Evolutionary conservation across 371 early-diverging fungal species (phyloP), one percentile per base, ranked within the genome.

Genomic region (Rhizopus stolonifer): DNA sequence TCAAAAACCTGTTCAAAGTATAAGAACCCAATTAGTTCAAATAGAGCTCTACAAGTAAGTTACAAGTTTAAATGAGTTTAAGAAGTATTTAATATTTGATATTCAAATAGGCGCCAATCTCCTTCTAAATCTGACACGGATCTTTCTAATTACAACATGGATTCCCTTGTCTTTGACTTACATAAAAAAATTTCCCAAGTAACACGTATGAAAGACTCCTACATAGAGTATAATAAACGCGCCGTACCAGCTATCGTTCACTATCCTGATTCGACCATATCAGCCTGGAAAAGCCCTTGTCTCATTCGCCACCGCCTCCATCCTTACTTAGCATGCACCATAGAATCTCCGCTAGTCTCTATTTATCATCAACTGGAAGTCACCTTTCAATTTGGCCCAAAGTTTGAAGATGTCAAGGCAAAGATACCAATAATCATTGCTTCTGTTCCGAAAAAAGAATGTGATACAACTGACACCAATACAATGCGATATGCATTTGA

Each of bases 341-440:
- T 70, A 32, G 65, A 66, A 18, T 68, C 74, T 5, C 74, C 74
- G 7, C 55, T 68, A 10, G 57, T 74, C 2, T 58, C 69, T 5
- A 60, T 74, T 10, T 70, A 70, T 32, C 74, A 74, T 45, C 69
- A 74, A 34, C 13, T 74, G 1, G 69, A 74, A 43, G 47, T 74
- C 0, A 58, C 64, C 13, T 65, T 74, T 36, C 65, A 68, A 25
- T 68, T 74, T 50, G 69, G 69, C 10, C 52, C 61, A 49, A 74
- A 68, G 22, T 61, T 56, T 18, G 71, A 74, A 19, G 63, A 64
- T 42, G 50, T 74, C 34, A 68, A 66, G 32, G 59, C 64, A 14
- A 64, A 66, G 36, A 45, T 74, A 17, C 74, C 74, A 7, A 56
- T 70, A 22, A 61, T 70, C 31, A 26, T 74, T 9, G 62, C 70